A percentile compares a stretch with the other conserved stretches of the same genome.
These are phyloP conservation scores for Platismatia glauca DNA, from an alignment of 495 filamentous ascomycete species.

Conservation along the genomic window DNA sequence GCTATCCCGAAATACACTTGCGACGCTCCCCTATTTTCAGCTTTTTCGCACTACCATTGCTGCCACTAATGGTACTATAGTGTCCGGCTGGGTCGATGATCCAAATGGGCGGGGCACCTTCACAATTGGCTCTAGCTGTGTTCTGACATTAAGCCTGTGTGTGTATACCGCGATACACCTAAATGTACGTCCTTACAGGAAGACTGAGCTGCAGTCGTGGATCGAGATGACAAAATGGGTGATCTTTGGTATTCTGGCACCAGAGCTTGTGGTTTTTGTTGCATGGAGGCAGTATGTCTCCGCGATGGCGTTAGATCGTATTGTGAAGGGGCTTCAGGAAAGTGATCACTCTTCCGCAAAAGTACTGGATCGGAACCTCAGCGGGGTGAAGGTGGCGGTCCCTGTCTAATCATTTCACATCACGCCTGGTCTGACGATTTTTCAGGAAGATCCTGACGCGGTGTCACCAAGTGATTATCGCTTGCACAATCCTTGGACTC, in stretches of 20 bases:
- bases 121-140: conserved; percentile 27
- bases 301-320: conserved; percentile 1
- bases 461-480: not conserved
- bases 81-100: conserved; percentile 6
- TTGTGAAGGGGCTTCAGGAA: not conserved
- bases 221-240: conserved; percentile 3
- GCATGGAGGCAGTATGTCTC: conserved; percentile 18
- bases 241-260: conserved; percentile 6
- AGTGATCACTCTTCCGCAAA: not conserved
- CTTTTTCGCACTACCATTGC: not conserved
- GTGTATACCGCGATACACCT: conserved; percentile 37
- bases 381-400: not conserved
- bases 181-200: conserved; percentile 24
- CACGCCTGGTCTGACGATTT: not conserved
- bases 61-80: not conserved
- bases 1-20: not conserved
- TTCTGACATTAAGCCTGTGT: conserved; percentile 32
- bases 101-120: conserved; percentile 28
- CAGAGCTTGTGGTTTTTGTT: conserved; percentile 13
- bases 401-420: not conserved
- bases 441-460: not conserved
- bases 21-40: not conserved
- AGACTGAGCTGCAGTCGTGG: not conserved
- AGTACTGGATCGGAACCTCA: not conserved
- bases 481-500: conserved; percentile 8